Percentiles rank a stretch among this genome's conserved stretches.
Conservation (phyloP, 1,284 basidiomycete species). For the Malassezia nana region DNA sequence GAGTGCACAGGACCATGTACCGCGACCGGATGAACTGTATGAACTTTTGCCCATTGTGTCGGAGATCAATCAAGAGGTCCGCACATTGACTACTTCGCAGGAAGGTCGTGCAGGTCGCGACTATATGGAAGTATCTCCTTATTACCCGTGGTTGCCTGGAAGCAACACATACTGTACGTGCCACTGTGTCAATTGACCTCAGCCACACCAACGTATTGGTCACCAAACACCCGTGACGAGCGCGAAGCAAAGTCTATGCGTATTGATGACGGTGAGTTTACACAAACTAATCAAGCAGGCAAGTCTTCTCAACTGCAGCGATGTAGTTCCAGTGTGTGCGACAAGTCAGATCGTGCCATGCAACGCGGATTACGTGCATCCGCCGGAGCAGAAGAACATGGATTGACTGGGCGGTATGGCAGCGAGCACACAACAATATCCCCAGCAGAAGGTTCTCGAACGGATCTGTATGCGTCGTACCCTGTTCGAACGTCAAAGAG, state of each 20-base stretch:
- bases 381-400: slow-evolving; percentile 1
- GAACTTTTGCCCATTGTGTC: slow-evolving; percentile 25
- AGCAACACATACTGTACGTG: background rate
- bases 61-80: slow-evolving; percentile 31
- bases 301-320: background rate
- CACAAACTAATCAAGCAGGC: background rate
- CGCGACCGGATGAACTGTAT: slow-evolving; percentile 24
- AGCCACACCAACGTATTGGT: slow-evolving; percentile 1
- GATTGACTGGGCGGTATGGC: background rate
- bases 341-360: background rate
- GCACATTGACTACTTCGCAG: slow-evolving; percentile 24
- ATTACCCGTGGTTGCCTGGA: slow-evolving; percentile 9
- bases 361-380: slow-evolving; percentile 1
- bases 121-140: slow-evolving; percentile 5
- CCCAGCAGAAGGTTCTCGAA: background rate
- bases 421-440: background rate
- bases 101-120: slow-evolving; percentile 20
- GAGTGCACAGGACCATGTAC: slow-evolving; percentile 18
- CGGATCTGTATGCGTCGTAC: slow-evolving; percentile 18
- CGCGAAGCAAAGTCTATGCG: slow-evolving; percentile 11
- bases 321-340: background rate
- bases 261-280: background rate
- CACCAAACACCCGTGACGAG: slow-evolving; percentile 4
- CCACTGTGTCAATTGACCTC: background rate
- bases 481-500: slow-evolving; percentile 14